Evolutionary conservation across 495 filamentous ascomycete genomes (phyloP).

Genomic region (Ascodesmis nigricans): DNA sequence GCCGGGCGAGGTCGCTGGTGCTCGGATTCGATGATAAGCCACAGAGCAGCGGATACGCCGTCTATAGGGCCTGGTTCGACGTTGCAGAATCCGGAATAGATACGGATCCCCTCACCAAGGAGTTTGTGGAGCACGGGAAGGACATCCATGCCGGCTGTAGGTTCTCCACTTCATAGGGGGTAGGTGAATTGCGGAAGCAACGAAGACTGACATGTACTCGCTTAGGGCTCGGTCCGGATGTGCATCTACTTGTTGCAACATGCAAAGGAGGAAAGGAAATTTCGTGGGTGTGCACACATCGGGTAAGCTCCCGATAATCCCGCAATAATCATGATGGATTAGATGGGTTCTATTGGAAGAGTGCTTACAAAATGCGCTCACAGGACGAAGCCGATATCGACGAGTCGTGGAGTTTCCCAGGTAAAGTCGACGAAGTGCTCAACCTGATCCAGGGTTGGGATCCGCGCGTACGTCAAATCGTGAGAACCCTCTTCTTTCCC

Average conservation of each 20-base stretch:
- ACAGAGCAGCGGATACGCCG: constrained; percentile 36
- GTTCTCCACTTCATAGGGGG: constrained; percentile 1
- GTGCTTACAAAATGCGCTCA: constrained; percentile 3
- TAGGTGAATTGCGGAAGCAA: too few relatives aligned
- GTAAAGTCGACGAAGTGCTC: constrained; percentile 36
- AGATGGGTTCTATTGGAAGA: neutral
- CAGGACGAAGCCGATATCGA: constrained; percentile 34
- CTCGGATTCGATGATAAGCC: constrained; percentile 40
- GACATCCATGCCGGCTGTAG: constrained; percentile 36
- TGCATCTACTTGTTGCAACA: constrained; percentile 40
- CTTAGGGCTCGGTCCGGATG: constrained; percentile 31
- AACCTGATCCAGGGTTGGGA: constrained; percentile 43
- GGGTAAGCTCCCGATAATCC: constrained; percentile 18
- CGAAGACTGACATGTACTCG: neutral
- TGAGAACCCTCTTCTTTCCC: constrained; percentile 6
- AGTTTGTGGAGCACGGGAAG: constrained; percentile 40
- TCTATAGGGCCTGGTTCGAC: constrained; percentile 38
- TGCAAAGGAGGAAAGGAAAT: constrained; percentile 42
- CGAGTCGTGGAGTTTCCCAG: constrained; percentile 42
- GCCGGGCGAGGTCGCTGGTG: constrained; percentile 35
- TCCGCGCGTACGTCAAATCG: constrained; percentile 23
- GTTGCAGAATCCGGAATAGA: constrained; percentile 31
- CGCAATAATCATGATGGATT: neutral
- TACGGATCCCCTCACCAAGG: constrained; percentile 37
- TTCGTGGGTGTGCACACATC: constrained; percentile 50